Evolutionary conservation across 2,329 filamentous ascomycete species (phyloP), one percentile per base, ranked within the genome.

Genomic region (Pseudogymnoascus sp.): DNA sequence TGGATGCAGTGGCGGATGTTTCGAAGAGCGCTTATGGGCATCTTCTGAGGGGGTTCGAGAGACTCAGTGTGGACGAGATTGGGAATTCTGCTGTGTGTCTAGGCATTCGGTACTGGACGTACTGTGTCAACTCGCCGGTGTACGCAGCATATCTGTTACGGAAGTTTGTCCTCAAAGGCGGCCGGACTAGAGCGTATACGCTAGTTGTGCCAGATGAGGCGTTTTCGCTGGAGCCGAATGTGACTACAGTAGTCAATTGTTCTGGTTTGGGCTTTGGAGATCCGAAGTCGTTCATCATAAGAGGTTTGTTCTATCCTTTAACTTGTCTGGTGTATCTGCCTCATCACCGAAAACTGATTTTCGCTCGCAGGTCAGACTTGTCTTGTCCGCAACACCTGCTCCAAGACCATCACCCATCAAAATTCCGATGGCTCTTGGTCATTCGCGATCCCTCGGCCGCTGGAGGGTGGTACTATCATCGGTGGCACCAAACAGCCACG

Each of bases 401-500:
- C 74, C 2, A 74, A 74, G 60, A 80, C 73, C 0, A 76, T 89
- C 17, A 89, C 86, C 2, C 78, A 81, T 27, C 84, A 89, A 66
- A 82, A 84, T 67, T 77, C 77, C 0, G 84, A 88, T 69, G 86
- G 86, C 0, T 79, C 76, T 7, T 87, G 84, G 83, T 79, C 80
- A 0, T 88, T 88, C 65, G 79, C 80, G 51, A 82, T 89, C 5
- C 84, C 86, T 0, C 79, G 86, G 2, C 81, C 80, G 7, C 81
- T 85, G 27, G 77, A 82, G 35, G 85, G 85, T 2, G 86, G 86
- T 2, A 88, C 85, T 0, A 77, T 89, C 39, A 81, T 89, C 17
- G 86, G 86, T 4, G 86, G 86, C 0, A 89, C 85, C 8, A 88
- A 87, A 70, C 81, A 88, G 68, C 77, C 79, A 0, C 74, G 81